Evolutionary conservation across 2,329 filamentous ascomycete species (phyloP).

Genomic region (Curvularia eragrostidis): DNA sequence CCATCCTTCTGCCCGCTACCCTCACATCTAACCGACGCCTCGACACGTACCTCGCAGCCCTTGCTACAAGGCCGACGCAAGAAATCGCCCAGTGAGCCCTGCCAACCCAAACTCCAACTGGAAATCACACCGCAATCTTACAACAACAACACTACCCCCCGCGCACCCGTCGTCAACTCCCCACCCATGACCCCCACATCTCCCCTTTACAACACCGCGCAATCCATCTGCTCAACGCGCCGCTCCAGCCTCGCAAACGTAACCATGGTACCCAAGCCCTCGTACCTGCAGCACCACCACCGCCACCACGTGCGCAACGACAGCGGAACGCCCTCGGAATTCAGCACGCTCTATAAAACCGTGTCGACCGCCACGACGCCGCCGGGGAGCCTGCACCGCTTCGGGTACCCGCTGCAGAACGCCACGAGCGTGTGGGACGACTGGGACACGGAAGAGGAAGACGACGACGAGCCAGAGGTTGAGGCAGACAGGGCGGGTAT

Average conservation of each 20-base stretch:
- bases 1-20: constrained; percentile 28
- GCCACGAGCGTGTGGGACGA: constrained; percentile 47
- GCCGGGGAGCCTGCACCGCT: constrained; percentile 27
- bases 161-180: no score
- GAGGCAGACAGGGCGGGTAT: constrained; percentile 24
- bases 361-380: constrained; percentile 22
- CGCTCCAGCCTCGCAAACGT: constrained; percentile 37
- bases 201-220: constrained; percentile 29
- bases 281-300: no score
- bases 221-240: constrained; percentile 28
- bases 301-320: constrained; percentile 33
- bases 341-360: constrained; percentile 34
- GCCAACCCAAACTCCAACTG: constrained; percentile 39
- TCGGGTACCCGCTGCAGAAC: constrained; percentile 38
- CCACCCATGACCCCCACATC: constrained; percentile 31
- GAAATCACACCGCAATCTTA: no score
- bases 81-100: constrained; percentile 39
- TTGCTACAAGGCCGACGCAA: constrained; percentile 34
- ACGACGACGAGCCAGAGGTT: constrained; percentile 25
- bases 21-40: constrained; percentile 32
- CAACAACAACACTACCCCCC: no score
- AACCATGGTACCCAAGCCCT: constrained; percentile 26
- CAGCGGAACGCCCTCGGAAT: constrained; percentile 40
- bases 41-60: constrained; percentile 40
- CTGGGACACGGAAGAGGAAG: constrained; percentile 43